phyloP scores from a whole-genome alignment of 805 yeast species.

The Candida sithepensis region DNA sequence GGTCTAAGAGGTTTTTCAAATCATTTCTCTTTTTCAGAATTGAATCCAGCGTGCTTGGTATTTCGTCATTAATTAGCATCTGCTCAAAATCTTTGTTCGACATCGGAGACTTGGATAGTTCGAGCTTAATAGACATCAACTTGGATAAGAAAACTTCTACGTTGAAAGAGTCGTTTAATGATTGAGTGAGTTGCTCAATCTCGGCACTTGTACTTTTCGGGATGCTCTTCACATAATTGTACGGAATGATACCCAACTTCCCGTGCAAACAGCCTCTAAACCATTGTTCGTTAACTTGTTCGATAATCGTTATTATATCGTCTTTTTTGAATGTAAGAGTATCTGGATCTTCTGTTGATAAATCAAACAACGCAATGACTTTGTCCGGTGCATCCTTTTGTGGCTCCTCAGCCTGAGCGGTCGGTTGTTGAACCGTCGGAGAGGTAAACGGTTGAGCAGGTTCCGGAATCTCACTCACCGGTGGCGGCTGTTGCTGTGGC shows the following conservation, averaged over 20 bases:
- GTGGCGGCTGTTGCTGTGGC: conserved; percentile 13
- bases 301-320: conserved; percentile 83
- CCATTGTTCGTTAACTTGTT: conserved; percentile 90
- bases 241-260: conserved; percentile 82
- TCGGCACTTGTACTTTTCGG: conserved; percentile 64
- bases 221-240: conserved; percentile 82
- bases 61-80: conserved; percentile 51
- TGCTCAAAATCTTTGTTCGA: conserved; percentile 31
- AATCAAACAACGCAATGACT: conserved; percentile 83
- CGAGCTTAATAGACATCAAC: conserved; percentile 34
- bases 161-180: conserved; percentile 52
- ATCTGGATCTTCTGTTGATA: conserved; percentile 74
- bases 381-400: conserved; percentile 18
- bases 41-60: conserved; percentile 69
- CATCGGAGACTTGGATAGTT: conserved; percentile 34
- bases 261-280: conserved; percentile 88
- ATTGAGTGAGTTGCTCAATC: conserved; percentile 42
- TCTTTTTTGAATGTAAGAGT: conserved; percentile 86
- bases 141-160: conserved; percentile 68
- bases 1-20: conserved; percentile 70
- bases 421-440: conserved; percentile 9
- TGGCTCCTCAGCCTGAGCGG: conserved; percentile 8
- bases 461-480: no score
- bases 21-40: conserved; percentile 71
- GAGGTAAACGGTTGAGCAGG: conserved; percentile 3